Evolutionary conservation across 2,329 filamentous ascomycete genomes (phyloP).

Genomic region (Penicillium polonicum): DNA sequence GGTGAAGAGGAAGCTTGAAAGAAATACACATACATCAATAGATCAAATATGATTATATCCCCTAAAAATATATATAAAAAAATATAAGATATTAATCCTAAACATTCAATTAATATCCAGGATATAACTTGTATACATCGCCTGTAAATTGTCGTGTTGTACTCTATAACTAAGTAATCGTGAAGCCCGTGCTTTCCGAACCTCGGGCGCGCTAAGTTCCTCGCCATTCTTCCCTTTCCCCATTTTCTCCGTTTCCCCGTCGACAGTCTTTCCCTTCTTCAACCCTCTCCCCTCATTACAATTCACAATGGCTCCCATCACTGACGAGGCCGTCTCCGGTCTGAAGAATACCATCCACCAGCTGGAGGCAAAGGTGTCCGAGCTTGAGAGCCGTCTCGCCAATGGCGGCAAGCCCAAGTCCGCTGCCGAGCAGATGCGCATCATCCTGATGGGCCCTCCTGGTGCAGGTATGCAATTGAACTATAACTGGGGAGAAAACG

Average conservation of each 20-base stretch:
- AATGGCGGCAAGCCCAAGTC: slow-evolving; percentile 51
- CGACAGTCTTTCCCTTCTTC: slow-evolving; percentile 17
- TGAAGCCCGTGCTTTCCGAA: slow-evolving; percentile 25
- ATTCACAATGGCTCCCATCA: slow-evolving; percentile 78
- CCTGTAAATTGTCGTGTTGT: not conserved
- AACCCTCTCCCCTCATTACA: slow-evolving; percentile 19
- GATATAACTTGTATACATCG: not conserved
- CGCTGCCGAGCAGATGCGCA: slow-evolving; percentile 69
- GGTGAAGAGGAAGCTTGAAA: not conserved
- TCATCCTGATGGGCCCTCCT: slow-evolving; percentile 96
- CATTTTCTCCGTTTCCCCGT: slow-evolving; percentile 23
- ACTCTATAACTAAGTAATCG: not conserved
- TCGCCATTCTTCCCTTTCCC: slow-evolving; percentile 33
- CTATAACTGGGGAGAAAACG: not conserved
- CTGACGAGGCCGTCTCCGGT: slow-evolving; percentile 74
- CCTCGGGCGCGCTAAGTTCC: slow-evolving; percentile 33
- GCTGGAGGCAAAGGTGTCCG: slow-evolving; percentile 82
- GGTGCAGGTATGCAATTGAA: slow-evolving; percentile 70
- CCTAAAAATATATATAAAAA: not conserved
- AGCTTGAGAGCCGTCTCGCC: slow-evolving; percentile 72
- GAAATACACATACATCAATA: not conserved
- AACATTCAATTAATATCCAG: not conserved
- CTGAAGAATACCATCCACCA: slow-evolving; percentile 79
- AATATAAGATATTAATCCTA: not conserved
- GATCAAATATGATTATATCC: no score